These are phyloP conservation scores for Rosa persica DNA, from an alignment of 306 rosid species.

Conservation along the genomic window DNA sequence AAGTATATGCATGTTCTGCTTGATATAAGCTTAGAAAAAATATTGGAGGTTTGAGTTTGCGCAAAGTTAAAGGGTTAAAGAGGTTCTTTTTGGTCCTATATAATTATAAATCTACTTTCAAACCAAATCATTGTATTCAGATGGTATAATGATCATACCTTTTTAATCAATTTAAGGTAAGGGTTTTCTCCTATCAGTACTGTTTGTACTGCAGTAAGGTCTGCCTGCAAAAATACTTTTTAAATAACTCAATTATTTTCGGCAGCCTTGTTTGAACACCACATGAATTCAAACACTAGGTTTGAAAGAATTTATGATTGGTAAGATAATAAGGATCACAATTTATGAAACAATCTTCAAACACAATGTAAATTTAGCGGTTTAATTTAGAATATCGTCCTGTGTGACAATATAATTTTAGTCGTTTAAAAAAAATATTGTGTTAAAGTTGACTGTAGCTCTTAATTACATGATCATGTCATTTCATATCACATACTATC, in stretches of 20 bases:
- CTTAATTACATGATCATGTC: no score
- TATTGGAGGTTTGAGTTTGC: not conserved
- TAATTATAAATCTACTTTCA: conserved; percentile 1
- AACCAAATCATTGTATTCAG: conserved; percentile 17
- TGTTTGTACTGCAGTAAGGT: not conserved
- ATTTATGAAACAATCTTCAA: not conserved
- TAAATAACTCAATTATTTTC: not conserved
- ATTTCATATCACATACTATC: not conserved
- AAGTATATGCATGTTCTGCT: not conserved
- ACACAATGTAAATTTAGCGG: not conserved
- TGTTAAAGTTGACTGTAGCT: not conserved
- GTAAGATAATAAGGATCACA: not conserved
- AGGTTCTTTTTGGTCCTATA: not conserved
- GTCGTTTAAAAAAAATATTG: not conserved
- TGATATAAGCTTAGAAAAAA: not conserved
- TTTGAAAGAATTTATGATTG: not conserved
- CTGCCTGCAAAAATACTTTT: not conserved
- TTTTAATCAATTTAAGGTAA: not conserved
- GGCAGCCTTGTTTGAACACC: not conserved
- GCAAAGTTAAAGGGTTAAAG: not conserved
- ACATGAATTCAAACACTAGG: not conserved
- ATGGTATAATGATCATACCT: conserved; percentile 3
- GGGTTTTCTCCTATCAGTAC: not conserved
- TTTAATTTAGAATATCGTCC: no score
- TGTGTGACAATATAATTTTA: no score